Base-by-base conservation (phyloP, 1,284 basidiomycete species). In the Singerocomus inundabilis region DNA sequence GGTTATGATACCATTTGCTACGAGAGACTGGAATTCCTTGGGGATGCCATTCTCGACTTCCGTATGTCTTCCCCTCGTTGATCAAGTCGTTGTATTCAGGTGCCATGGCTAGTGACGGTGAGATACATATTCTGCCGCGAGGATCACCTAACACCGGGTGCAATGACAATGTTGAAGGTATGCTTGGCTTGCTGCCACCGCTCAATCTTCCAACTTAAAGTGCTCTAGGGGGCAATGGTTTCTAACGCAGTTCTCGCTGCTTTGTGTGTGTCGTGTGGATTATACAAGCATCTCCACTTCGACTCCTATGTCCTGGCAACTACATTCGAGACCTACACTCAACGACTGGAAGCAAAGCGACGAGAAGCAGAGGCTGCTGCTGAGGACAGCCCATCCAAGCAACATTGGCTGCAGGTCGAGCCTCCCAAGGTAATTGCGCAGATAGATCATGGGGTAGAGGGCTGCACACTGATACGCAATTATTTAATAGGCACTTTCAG, bases 31-130 rank as follows among this genome's bases (percentile, higher is more conserved):
- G 89, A 92, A 64, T 93, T 91, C 62, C 72, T 91, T 39, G 90
- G 90, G 10, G 90, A 93, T 67, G 85, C 86, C 4, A 79, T 92
- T 38, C 75, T 92, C 31, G 89, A 92, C 63, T 87, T 89, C 55
- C 67, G 89, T 91, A 58, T 55, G 85, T 69, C 13, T 41, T n/a
- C 43, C 35, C 16, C 51, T 34, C 45, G 35, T 24, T 26, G 21
- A 46, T 10, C 35, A 49, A 37, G 33, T 34, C 26, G 29, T 57
- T 18, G 28, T 4, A n/a, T 51, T 38, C 25, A 52, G 48, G 51
- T 53, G 46, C 48, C 34, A 35, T 26, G 34, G 21, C 24, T 54
- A 92, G 90, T 88, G 70, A 82, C 87, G n/a, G 78, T 89, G 30
- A 78, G 78, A 29, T 76, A 88, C 63, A 77, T 90, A 43, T 91